Percentiles rank a stretch among this genome's conserved stretches.
phyloP scores from a whole-genome alignment of 306 rosid genomes.

The Hippophae gyantsensis region DNA sequence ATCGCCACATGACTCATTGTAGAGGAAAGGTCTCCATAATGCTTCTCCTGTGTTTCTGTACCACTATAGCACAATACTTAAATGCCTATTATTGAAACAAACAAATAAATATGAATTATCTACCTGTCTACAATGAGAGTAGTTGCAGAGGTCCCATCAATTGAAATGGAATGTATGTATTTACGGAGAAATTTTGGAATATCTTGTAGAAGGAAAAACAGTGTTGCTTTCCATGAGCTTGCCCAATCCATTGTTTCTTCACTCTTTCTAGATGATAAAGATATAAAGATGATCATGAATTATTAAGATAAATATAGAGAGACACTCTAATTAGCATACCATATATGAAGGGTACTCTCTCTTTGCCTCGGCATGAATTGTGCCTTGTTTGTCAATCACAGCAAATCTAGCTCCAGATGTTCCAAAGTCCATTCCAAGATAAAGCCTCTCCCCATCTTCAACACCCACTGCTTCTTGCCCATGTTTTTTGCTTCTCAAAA shows the following conservation, averaged over 20 bases:
- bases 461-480: conserved; percentile 14
- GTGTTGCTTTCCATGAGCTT: conserved; percentile 71
- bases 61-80: too few relatives aligned
- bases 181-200: conserved; percentile 48
- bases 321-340: conserved; percentile 30
- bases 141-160: conserved; percentile 96
- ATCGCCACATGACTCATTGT: conserved; percentile 72
- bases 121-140: conserved; percentile 77
- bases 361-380: conserved; percentile 60
- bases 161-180: conserved; percentile 53
- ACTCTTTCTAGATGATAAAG: conserved; percentile 70
- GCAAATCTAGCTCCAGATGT: conserved; percentile 89
- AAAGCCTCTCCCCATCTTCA: conserved; percentile 34
- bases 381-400: conserved; percentile 47
- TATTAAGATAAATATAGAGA: not conserved
- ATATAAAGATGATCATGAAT: conserved; percentile 28
- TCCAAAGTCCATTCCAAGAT: conserved; percentile 89
- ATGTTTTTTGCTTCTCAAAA: conserved; percentile 12
- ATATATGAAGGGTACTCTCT: conserved; percentile 45
- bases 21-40: conserved; percentile 62
- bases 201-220: conserved; percentile 61
- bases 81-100: too few relatives aligned
- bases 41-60: conserved; percentile 71
- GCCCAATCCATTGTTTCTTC: conserved; percentile 61
- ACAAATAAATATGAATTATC: not conserved